Base-by-base conservation (phyloP, 2,329 filamentous ascomycete species). In the Arthroderma uncinatum region DNA sequence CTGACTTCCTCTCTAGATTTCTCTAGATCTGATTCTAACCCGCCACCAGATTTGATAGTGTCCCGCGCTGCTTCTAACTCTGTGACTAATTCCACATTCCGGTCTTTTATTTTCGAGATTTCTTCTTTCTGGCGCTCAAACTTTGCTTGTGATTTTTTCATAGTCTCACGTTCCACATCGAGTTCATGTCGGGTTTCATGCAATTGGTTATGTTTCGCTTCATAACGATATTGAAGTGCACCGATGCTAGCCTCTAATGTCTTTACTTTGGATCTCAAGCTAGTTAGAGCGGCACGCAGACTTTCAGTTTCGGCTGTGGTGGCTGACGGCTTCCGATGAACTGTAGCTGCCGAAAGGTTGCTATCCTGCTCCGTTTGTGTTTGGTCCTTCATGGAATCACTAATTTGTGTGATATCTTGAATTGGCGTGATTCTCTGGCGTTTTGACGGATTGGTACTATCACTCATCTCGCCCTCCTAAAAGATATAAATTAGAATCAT, bases 141-240 rank as follows among this genome's bases (percentile, higher is more conserved):
- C 34, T 66, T 66, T 47, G 68, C 62, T 42, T 71, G 67, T 1
- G 64, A 59, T 4, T 67, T 64, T 14, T 60, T 61, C 30, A 67
- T 69, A 14, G 62, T 62, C 37, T 70, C 68, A 2, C 59, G 54
- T n/a, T 71, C 58, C 6, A 58, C 48, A 54, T 73, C 70, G 3
- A 70, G 69, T 53, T 74, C 69, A 52, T 66, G 66, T 21, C 72
- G 68, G 14, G 68, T 62, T 54, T 67, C 66, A 60, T 73, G 71
- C 12, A 73, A 58, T 48, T 74, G 67, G 7, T 64, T 67, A 16
- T 65, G 69, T 57, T 69, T 68, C 53, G 61, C 70, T 64, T 77
- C 75, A 58, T 75, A 76, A 54, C 74, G 73, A 64, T 73, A 71
- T 61, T 76, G 74, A 8, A 77, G 62, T 6, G 59, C 53, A 16